Base-by-base conservation (phyloP, 345 rosid genomes). In the Cardamine chenopodiifolia region DNA sequence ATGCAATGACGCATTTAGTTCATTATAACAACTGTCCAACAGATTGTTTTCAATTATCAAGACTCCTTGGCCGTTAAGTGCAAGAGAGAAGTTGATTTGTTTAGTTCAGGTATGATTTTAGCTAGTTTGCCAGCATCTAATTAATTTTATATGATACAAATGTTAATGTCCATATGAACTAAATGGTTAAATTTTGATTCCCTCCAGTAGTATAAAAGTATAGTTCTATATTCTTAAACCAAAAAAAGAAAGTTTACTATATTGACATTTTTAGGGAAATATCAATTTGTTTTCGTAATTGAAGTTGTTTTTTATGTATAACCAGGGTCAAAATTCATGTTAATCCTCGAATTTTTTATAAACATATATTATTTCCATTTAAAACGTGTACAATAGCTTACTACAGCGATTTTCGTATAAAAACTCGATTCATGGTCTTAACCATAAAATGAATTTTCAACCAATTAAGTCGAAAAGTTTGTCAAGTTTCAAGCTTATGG, bases 1-100 rank as follows among this genome's bases (percentile, higher is more conserved):
- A 66, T 74, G 52, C 72, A 74, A 47, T 59, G 72, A 23, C 42
- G 42, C 72, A 56, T 18, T 65, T 44, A 12, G 17, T 66, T 74
- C 45, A 47, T 57, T 25, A 17, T 20, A 64, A 64, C 71, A 55
- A 22, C 71, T 73, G 65, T 73, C 57, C 77, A 54, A 14, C 60
- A 23, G 0, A 53, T 53, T 53, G 9, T 10, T 37, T 52, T 34
- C 44, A 48, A 29, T 65, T 19, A 65, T 47, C 28, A 47, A 26
- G 26, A 7, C 47, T 18, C 44, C 29, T 64, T 65, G 65, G 50
- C 40, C 52, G 66, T 47, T 53, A 53, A 50, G 13, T 65, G 26
- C 58, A 6, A 47, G 3, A 40, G 31, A 31, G 32, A 31, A 35
- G 60, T 11, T 17, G 12, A 23, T 35, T 40, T 34, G 18, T 10